These are phyloP conservation scores for Gossypium longicalyx DNA, from an alignment of 345 rosid genomes.

Conservation along the genomic window DNA sequence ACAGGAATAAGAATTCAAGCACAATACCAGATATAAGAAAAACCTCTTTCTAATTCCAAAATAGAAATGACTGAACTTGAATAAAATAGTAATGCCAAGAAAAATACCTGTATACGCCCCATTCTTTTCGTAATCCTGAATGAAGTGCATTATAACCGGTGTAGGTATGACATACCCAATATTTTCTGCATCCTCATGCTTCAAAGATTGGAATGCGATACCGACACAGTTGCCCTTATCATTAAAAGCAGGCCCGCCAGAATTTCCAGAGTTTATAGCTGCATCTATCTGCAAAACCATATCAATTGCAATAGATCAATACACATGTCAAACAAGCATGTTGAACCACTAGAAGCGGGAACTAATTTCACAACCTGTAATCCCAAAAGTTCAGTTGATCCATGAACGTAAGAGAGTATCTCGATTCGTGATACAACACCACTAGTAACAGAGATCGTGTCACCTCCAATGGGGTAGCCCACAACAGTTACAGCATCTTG, in stretches of 20 bases:
- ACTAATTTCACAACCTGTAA: constrained; percentile 49
- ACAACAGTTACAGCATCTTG: constrained; percentile 98
- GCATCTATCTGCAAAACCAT: constrained; percentile 73
- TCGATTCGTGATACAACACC: constrained; percentile 95
- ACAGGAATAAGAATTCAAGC: not conserved
- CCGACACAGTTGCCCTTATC: constrained; percentile 92
- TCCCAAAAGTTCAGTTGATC: constrained; percentile 90
- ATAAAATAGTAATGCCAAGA: not conserved
- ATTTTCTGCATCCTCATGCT: constrained; percentile 91
- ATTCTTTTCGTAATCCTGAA: constrained; percentile 83
- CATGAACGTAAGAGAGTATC: constrained; percentile 85
- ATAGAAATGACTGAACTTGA: not conserved
- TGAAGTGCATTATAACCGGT: constrained; percentile 83
- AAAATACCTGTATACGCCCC: constrained; percentile 73
- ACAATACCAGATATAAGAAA: not conserved
- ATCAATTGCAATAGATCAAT: constrained; percentile 4
- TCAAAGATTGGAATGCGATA: constrained; percentile 92
- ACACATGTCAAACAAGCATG: not conserved
- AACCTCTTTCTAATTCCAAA: constrained; percentile 11
- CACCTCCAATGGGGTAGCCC: constrained; percentile 96
- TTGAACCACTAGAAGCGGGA: not conserved
- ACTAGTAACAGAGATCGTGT: constrained; percentile 93
- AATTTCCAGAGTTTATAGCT: constrained; percentile 93
- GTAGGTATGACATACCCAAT: constrained; percentile 96
- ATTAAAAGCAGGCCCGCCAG: constrained; percentile 97